Base-by-base conservation (phyloP, 306 rosid species). In the Pyrus betulifolia region DNA sequence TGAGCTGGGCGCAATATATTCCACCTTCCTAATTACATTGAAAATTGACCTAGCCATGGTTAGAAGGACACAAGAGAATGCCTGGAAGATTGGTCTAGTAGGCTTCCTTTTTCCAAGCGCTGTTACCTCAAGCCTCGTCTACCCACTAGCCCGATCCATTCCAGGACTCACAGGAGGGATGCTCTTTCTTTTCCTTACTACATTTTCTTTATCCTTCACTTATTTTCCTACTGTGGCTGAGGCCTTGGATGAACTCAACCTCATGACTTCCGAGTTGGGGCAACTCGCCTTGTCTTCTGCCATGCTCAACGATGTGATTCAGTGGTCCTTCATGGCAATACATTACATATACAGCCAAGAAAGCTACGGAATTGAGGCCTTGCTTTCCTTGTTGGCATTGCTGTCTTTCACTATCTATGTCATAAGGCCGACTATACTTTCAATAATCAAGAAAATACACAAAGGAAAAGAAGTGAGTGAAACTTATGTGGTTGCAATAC, bases 221-320 rank as follows among this genome's bases (percentile, higher is more conserved):
- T 70, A 86, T 57, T 87, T 89, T 66, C 91, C 93, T 1, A 87
- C 38, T 2, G 38, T 33, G 38, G 59, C 88, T 38, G 70, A 82
- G 31, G 83, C 88, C 78, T 86, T 87, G 65, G 67, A 85, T 28
- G 93, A 91, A 72, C 87, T 81, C 59, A 82, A 85, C 3, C 82
- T 91, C 49, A 84, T 91, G 55, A 84, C 88, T 63, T 88, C 91
- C 19, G 89, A 91, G 84, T 78, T 89, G 28, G 96, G 96, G 15
- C 78, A 84, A 35, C 68, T 91, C 70, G 90, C 93, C 4, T 62
- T 87, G 52, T 82, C 93, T 60, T 85, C 91, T 58, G 82, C 93
- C 19, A 49, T 87, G 31, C 88, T 88, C 8, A 72, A 82, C 45
- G 93, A 89, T 72, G 21, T 71, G 25, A 81, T 86, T 69, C 49